Evolutionary conservation across 2,329 filamentous ascomycete genomes (phyloP).

Genomic region (Anthostomella pinea): DNA sequence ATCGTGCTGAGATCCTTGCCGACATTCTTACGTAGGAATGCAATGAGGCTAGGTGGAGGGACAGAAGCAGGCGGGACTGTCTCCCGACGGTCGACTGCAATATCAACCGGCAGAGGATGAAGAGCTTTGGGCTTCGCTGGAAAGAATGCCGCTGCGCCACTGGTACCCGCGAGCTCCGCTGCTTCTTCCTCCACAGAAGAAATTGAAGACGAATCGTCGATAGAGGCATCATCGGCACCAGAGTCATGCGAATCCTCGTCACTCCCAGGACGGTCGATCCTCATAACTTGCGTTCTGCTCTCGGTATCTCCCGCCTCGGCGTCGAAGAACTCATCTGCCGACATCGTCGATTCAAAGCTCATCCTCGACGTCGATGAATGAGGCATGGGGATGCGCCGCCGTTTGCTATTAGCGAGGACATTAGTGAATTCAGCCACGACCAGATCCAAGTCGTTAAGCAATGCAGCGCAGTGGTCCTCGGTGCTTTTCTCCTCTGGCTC

Average conservation of each 20-base stretch:
- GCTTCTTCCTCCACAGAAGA: conserved; percentile 61
- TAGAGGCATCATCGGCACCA: conserved; percentile 53
- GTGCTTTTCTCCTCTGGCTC: conserved; percentile 61
- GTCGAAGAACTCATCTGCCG: conserved; percentile 91
- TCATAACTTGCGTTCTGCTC: conserved; percentile 63
- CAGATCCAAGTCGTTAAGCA: conserved; percentile 81
- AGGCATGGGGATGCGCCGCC: conserved; percentile 61
- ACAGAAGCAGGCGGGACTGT: conserved; percentile 73
- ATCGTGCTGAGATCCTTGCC: conserved; percentile 97
- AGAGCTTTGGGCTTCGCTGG: conserved; percentile 75
- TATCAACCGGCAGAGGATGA: conserved; percentile 69
- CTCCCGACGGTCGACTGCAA: conserved; percentile 62
- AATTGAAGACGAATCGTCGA: conserved; percentile 55
- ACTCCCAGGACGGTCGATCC: conserved; percentile 67
- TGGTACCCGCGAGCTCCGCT: conserved; percentile 46
- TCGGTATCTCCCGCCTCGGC: conserved; percentile 66
- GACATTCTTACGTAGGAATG: conserved; percentile 94
- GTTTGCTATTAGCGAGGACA: conserved; percentile 75
- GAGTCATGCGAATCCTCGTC: conserved; percentile 62
- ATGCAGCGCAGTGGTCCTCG: conserved; percentile 76
- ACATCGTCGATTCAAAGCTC: conserved; percentile 77
- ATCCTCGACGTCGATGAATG: conserved; percentile 49
- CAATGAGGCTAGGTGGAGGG: conserved; percentile 84
- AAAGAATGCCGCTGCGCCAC: conserved; percentile 68
- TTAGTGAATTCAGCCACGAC: conserved; percentile 80